A percentile compares a stretch with the other conserved stretches of the same genome.
These are phyloP conservation scores for Beauveria scarabaeidicola DNA, from an alignment of 2,329 filamentous ascomycete genomes.

Conservation along the genomic window DNA sequence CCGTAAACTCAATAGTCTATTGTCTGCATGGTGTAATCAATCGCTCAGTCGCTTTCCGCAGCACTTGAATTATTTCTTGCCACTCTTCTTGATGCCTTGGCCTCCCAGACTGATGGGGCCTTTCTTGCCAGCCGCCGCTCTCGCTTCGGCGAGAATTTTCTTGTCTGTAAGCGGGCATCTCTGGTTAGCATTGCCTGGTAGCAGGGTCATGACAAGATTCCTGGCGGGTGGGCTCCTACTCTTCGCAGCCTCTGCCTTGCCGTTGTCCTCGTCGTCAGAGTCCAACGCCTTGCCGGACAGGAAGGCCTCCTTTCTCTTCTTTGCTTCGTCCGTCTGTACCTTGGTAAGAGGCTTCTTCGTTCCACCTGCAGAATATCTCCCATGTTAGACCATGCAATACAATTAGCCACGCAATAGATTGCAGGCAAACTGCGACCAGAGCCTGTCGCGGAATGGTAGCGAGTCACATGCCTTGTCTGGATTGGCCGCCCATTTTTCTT, in stretches of 20 bases:
- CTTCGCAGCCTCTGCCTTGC: slow-evolving; percentile 80
- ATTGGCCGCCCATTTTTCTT: slow-evolving; percentile 54
- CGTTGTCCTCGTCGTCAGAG: slow-evolving; percentile 80
- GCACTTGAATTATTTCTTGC: slow-evolving; percentile 67
- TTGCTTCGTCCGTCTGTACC: background rate
- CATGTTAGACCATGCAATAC: slow-evolving; percentile 7
- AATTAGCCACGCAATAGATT: background rate
- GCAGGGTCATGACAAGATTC: no score
- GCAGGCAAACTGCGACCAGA: background rate
- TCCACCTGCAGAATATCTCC: background rate
- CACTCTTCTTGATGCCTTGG: slow-evolving; percentile 96
- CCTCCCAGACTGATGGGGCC: slow-evolving; percentile 76
- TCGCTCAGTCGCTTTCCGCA: background rate
- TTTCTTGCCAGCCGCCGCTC: slow-evolving; percentile 75
- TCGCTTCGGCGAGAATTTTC: slow-evolving; percentile 65
- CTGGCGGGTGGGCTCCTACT: slow-evolving; percentile 25
- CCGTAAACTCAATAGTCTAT: background rate
- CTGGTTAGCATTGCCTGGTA: background rate
- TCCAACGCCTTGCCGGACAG: slow-evolving; percentile 31
- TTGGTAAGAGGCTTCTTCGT: background rate
- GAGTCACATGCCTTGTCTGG: slow-evolving; percentile 48
- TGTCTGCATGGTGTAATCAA: background rate
- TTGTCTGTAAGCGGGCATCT: slow-evolving; percentile 15
- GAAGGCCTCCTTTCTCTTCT: background rate
- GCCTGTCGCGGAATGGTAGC: background rate